These are phyloP conservation scores for Fibroporia radiculosa DNA, from an alignment of 768 basidiomycete species.

Conservation along the genomic window DNA sequence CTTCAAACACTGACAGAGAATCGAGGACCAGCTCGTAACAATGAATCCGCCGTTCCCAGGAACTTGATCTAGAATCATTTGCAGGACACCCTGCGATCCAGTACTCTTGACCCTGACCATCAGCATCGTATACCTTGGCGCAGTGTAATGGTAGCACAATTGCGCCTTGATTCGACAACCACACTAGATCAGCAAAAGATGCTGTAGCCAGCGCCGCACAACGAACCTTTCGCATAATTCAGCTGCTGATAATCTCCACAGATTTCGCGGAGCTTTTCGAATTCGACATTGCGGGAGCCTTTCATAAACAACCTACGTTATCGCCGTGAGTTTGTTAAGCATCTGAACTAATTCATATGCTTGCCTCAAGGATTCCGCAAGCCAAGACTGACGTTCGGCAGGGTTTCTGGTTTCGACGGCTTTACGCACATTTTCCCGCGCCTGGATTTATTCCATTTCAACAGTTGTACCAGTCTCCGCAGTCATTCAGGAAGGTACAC, in stretches of 20 bases:
- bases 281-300: conserved; percentile 76
- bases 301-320: conserved; percentile 80
- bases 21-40: conserved; percentile 85
- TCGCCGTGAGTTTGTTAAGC: too few relatives aligned
- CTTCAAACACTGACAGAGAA: conserved; percentile 74
- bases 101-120: conserved; percentile 66
- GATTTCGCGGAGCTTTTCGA: conserved; percentile 79
- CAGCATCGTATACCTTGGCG: conserved; percentile 70
- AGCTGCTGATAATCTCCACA: conserved; percentile 85
- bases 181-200: background rate
- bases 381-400: conserved; percentile 66
- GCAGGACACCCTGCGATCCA: conserved; percentile 59
- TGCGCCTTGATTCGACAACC: conserved; percentile 44
- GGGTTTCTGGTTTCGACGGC: conserved; percentile 76
- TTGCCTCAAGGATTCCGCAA: conserved; percentile 84
- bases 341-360: too few relatives aligned
- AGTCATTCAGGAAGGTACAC: background rate
- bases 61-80: conserved; percentile 41
- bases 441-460: conserved; percentile 36
- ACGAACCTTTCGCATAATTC: conserved; percentile 70
- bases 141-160: conserved; percentile 81
- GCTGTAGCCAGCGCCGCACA: background rate
- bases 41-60: conserved; percentile 52
- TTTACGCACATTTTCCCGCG: conserved; percentile 87
- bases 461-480: background rate